phyloP scores from a whole-genome alignment of 805 yeast species.

The Starmera dryadoides region DNA sequence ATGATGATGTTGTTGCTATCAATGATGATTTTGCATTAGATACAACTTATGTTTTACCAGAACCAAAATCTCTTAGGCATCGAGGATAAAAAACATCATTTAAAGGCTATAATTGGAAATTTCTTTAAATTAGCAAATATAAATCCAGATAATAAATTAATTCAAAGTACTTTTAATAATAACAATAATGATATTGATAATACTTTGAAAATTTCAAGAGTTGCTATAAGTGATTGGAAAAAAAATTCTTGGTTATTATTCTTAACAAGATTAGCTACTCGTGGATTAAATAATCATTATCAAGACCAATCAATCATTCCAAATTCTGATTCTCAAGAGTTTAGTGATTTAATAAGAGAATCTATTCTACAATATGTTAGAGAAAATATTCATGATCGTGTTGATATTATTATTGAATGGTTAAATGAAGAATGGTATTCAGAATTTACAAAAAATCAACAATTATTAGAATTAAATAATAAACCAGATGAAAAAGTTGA shows the following conservation, averaged over 20 bases:
- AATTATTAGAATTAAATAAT: constrained; percentile 11
- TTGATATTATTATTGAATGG: constrained; percentile 85
- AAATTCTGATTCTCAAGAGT: constrained; percentile 21
- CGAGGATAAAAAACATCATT: constrained; percentile 49
- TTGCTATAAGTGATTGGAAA: constrained; percentile 44
- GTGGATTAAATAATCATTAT: constrained; percentile 50
- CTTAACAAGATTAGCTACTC: constrained; percentile 68
- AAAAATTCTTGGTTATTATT: constrained; percentile 71
- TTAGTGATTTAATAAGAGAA: constrained; percentile 58
- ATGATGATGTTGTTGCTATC: constrained; percentile 16
- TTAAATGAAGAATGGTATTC: constrained; percentile 90
- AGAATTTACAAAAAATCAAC: constrained; percentile 30
- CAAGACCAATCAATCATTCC: no score
- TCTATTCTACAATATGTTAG: constrained; percentile 68
- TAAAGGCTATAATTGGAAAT: constrained; percentile 50
- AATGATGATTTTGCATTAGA: constrained; percentile 11
- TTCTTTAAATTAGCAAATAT: constrained; percentile 42
- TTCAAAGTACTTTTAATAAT: constrained; percentile 12
- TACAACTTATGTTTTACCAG: constrained; percentile 45
- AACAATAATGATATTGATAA: constrained; percentile 13
- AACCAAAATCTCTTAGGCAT: constrained; percentile 46
- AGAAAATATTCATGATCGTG: constrained; percentile 60
- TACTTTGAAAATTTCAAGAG: constrained; percentile 18
- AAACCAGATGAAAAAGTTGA: constrained; percentile 10
- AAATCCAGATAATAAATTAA: constrained; percentile 12